Evolutionary conservation across 192 early-diverging fungal species (phyloP).

Genomic region (Endogone sp.): DNA sequence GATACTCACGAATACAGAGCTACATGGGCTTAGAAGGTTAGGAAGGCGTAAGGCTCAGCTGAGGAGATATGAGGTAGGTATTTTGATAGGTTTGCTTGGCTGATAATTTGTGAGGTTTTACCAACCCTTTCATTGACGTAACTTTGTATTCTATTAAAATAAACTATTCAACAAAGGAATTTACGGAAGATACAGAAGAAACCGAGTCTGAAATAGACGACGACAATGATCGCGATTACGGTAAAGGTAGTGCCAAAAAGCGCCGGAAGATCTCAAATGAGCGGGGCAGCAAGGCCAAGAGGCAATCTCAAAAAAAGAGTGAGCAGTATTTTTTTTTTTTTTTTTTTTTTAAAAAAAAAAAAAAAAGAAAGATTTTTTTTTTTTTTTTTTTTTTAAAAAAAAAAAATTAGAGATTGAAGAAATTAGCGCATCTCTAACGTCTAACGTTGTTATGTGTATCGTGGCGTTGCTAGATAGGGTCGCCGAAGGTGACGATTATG

Average conservation of each 20-base stretch:
- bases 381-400: no score
- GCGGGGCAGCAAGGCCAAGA: constrained; percentile 21
- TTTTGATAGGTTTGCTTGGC: no score
- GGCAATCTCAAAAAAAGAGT: no score
- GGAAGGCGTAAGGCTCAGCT: constrained; percentile 36
- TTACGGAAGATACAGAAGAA: constrained; percentile 16
- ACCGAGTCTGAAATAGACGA: constrained; percentile 34
- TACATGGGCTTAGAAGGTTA: constrained; percentile 62
- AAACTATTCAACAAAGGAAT: background rate
- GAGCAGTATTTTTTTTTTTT: no score
- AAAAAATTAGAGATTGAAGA: background rate
- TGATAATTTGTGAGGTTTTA: no score
- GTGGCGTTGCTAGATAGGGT: background rate
- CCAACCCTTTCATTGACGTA: no score
- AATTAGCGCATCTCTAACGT: background rate
- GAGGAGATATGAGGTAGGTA: constrained; percentile 31
- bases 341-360: no score
- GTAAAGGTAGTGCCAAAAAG: constrained; percentile 25
- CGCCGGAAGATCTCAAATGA: constrained; percentile 35
- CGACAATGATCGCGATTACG: constrained; percentile 39
- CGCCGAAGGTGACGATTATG: background rate
- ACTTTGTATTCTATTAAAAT: no score
- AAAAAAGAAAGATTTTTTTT: no score
- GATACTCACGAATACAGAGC: constrained; percentile 39
- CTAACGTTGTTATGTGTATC: background rate